Conservation (phyloP, 2,329 filamentous ascomycete genomes). For the Colletotrichum karsti region DNA sequence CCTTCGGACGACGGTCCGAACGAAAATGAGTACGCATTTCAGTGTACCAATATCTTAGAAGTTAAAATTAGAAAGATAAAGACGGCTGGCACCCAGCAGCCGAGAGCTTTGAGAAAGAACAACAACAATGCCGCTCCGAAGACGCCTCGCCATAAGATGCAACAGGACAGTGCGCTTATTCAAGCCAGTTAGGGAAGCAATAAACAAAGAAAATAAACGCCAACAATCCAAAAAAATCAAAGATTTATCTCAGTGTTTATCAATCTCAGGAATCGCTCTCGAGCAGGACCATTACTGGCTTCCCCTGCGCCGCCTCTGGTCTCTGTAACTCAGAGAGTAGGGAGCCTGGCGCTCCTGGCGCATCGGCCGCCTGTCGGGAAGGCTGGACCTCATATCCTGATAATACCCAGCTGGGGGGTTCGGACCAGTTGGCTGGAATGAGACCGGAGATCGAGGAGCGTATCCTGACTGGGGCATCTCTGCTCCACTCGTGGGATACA, state of each 20-base stretch:
- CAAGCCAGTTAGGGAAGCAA: neutral
- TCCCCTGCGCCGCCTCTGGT: constrained; percentile 18
- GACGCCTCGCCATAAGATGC: constrained; percentile 23
- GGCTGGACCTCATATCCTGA: constrained; percentile 13
- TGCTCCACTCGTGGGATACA: constrained; percentile 7
- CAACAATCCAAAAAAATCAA: no score
- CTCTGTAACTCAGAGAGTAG: constrained; percentile 22
- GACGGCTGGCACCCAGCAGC: constrained; percentile 16
- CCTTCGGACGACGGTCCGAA: neutral
- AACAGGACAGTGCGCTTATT: neutral
- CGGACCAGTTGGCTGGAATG: neutral
- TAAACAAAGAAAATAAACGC: neutral
- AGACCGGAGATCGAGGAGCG: constrained; percentile 19
- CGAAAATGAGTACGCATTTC: neutral
- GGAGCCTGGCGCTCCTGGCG: constrained; percentile 22
- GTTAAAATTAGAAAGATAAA: constrained; percentile 12
- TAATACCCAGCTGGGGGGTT: constrained; percentile 5
- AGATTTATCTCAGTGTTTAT: neutral
- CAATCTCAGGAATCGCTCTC: no score
- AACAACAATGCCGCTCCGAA: neutral
- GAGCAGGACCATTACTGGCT: neutral
- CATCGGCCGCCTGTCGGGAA: constrained; percentile 20
- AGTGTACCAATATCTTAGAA: neutral
- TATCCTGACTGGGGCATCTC: constrained; percentile 20
- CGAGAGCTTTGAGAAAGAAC: neutral